A percentile compares a stretch with the other conserved stretches of the same genome.
Evolutionary conservation across 164 flowering plant genomes (phyloP).

Genomic region (Berberis thunbergii): DNA sequence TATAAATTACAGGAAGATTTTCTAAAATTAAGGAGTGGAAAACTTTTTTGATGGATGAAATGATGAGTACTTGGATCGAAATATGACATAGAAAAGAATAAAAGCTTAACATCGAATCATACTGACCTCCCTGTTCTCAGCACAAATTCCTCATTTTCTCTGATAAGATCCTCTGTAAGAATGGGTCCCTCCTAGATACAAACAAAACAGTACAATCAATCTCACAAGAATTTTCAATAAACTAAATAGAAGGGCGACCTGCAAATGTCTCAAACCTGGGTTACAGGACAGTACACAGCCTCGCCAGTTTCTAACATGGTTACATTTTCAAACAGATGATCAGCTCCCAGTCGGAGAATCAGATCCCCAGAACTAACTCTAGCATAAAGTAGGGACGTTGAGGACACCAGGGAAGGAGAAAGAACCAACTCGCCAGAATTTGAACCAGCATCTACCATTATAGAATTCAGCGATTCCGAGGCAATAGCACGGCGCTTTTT

Average conservation of each 20-base stretch:
- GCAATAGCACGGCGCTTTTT: slow-evolving; percentile 59
- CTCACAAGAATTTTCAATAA: neutral
- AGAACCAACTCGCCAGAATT: slow-evolving; percentile 24
- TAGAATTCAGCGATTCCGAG: slow-evolving; percentile 53
- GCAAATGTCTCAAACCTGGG: slow-evolving; percentile 53
- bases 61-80: neutral
- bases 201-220: slow-evolving; percentile 5
- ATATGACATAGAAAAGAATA: neutral
- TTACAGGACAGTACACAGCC: slow-evolving; percentile 67
- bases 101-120: slow-evolving; percentile 1
- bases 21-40: too few relatives aligned
- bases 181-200: slow-evolving; percentile 74
- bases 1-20: too few relatives aligned
- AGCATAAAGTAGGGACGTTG: slow-evolving; percentile 43
- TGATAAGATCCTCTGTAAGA: slow-evolving; percentile 87
- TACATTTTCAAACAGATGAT: slow-evolving; percentile 40
- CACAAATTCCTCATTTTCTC: slow-evolving; percentile 92
- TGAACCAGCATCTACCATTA: slow-evolving; percentile 32
- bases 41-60: neutral
- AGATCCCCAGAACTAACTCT: slow-evolving; percentile 56
- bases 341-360: slow-evolving; percentile 78
- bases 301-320: slow-evolving; percentile 91
- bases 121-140: slow-evolving; percentile 95
- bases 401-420: slow-evolving; percentile 17
- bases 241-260: neutral